These are phyloP conservation scores for Tuctoria greenei DNA, from an alignment of 176 grass and related monocot genomes.

Conservation along the genomic window DNA sequence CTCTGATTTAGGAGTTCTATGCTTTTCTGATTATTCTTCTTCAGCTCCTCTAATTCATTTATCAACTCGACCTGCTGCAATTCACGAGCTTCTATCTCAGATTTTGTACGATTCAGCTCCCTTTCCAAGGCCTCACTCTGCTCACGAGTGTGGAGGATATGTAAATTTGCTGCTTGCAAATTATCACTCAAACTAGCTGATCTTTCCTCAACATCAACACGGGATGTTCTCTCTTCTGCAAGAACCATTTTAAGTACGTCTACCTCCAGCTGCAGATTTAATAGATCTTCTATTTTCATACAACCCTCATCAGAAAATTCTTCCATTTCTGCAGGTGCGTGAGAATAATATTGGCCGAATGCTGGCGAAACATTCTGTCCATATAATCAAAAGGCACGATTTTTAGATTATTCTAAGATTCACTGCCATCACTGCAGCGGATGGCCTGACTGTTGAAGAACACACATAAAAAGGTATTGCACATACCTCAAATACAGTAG, in stretches of 20 bases:
- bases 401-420: neutral
- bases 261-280: constrained; percentile 76
- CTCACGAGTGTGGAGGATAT: constrained; percentile 33
- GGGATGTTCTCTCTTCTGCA: constrained; percentile 63
- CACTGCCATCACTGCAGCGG: neutral
- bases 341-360: constrained; percentile 17
- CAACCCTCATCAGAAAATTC: constrained; percentile 39
- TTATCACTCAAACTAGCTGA: constrained; percentile 38
- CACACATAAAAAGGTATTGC: neutral
- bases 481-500: constrained; percentile 40
- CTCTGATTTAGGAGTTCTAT: constrained; percentile 39
- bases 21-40: constrained; percentile 42
- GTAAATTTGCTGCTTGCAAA: constrained; percentile 46
- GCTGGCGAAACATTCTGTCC: constrained; percentile 29
- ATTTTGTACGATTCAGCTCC: constrained; percentile 61
- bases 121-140: constrained; percentile 44
- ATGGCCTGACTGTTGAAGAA: constrained; percentile 7
- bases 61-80: constrained; percentile 69
- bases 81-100: constrained; percentile 80
- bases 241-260: constrained; percentile 80
- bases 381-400: constrained; percentile 15
- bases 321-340: constrained; percentile 22
- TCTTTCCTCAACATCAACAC: constrained; percentile 47
- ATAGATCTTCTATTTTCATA: constrained; percentile 44
- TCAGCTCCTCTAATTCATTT: constrained; percentile 72